These are phyloP conservation scores for Triticum turgidum DNA, from an alignment of 176 grass and related monocot genomes.

Conservation along the genomic window DNA sequence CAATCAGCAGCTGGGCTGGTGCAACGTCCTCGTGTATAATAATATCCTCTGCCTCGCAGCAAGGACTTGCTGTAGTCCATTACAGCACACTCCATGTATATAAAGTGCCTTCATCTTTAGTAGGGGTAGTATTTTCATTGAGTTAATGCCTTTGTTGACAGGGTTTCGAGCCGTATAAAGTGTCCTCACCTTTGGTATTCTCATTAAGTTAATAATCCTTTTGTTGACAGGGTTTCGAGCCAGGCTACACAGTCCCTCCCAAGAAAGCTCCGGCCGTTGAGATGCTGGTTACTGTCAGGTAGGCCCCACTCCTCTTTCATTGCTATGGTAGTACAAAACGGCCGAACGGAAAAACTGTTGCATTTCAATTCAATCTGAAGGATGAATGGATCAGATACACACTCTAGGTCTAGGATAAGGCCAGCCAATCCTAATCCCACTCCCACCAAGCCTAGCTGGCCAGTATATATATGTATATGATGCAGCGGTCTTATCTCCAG, in stretches of 20 bases:
- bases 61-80: background rate
- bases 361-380: conserved; percentile 19
- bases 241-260: conserved; percentile 63
- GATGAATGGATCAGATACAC: background rate
- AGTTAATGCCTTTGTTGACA: conserved; percentile 30
- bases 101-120: background rate
- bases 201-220: background rate
- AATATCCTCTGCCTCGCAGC: background rate
- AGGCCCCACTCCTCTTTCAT: conserved; percentile 5
- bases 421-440: background rate
- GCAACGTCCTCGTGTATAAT: conserved; percentile 24
- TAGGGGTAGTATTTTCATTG: background rate
- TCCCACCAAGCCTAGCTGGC: conserved; percentile 12
- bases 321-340: background rate
- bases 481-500: conserved; percentile 28
- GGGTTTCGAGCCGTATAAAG: conserved; percentile 38
- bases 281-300: conserved; percentile 63
- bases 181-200: background rate
- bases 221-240: conserved; percentile 63
- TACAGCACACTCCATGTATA: background rate
- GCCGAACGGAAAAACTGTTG: background rate
- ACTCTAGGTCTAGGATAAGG: background rate
- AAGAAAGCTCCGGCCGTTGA: conserved; percentile 65
- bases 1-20: background rate
- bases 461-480: background rate